Conservation (phyloP, 2,329 filamentous ascomycete species). For the Alternaria gaisen region DNA sequence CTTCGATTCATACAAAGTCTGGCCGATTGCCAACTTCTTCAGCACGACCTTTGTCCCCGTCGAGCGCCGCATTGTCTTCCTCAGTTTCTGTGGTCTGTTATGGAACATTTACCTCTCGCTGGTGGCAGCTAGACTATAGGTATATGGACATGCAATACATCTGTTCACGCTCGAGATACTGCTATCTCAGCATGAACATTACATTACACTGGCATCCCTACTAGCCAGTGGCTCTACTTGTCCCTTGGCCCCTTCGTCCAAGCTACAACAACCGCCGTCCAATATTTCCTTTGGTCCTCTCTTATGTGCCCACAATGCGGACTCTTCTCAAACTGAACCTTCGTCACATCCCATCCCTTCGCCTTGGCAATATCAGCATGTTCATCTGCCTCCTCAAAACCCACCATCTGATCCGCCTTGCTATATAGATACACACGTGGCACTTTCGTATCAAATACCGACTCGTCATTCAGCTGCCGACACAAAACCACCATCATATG, state of each 20-base stretch:
- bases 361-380: conserved; percentile 60
- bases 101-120: conserved; percentile 82
- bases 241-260: conserved; percentile 37
- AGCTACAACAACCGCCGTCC: conserved; percentile 53
- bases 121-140: conserved; percentile 54
- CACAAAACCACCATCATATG: conserved; percentile 40
- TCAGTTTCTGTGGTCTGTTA: conserved; percentile 73
- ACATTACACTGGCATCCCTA: not conserved
- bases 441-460: conserved; percentile 42
- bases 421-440: conserved; percentile 67
- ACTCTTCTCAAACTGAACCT: conserved; percentile 65
- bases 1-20: conserved; percentile 74
- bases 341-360: conserved; percentile 60
- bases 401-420: conserved; percentile 65
- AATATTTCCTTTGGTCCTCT: conserved; percentile 66
- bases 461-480: conserved; percentile 41
- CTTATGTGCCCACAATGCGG: conserved; percentile 70
- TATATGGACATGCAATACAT: conserved; percentile 3
- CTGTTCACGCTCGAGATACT: conserved; percentile 1
- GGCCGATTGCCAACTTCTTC: conserved; percentile 75
- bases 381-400: conserved; percentile 63
- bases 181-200: not conserved
- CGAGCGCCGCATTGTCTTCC: conserved; percentile 73
- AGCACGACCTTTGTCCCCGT: conserved; percentile 77
- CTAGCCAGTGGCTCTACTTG: not conserved